A percentile compares a stretch with the other conserved stretches of the same genome.
Evolutionary conservation across 352 stramenopile genomes (phyloP).

Genomic region (Phytophthora tentaculata): DNA sequence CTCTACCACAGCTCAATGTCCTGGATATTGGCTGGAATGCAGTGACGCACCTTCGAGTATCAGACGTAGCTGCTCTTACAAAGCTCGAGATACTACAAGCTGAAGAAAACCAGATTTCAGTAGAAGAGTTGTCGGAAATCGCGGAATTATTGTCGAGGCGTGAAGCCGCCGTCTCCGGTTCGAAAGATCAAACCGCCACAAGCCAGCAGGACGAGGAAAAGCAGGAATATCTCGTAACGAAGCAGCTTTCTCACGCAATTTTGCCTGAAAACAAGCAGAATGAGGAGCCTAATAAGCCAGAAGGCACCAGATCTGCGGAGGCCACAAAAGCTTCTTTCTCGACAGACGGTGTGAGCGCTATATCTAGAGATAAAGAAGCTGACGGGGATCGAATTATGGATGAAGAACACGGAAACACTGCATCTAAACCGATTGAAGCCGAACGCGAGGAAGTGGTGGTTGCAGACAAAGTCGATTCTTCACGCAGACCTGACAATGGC

Average conservation of each 20-base stretch:
- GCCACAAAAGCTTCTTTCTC: not conserved
- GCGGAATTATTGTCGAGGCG: slow-evolving; percentile 19
- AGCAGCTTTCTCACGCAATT: not conserved
- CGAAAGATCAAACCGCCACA: not conserved
- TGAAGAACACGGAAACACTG: not conserved
- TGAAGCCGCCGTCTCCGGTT: not conserved
- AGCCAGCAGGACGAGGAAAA: slow-evolving; percentile 1
- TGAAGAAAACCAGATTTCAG: slow-evolving; percentile 38
- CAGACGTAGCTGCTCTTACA: slow-evolving; percentile 10
- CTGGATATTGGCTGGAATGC: slow-evolving; percentile 58
- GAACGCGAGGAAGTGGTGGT: slow-evolving; percentile 13
- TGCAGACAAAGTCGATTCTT: slow-evolving; percentile 1
- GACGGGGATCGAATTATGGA: slow-evolving; percentile 15
- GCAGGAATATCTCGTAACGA: not conserved
- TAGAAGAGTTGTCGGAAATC: slow-evolving; percentile 23
- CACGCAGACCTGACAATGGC: not conserved
- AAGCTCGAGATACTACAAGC: slow-evolving; percentile 21
- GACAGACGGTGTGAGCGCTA: not conserved
- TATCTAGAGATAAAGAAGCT: not conserved
- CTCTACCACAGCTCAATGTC: slow-evolving; percentile 37
- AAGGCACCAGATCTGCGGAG: not conserved
- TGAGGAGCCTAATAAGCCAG: slow-evolving; percentile 1
- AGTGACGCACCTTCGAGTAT: slow-evolving; percentile 20
- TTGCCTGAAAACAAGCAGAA: not conserved
- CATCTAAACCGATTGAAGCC: not conserved